A percentile compares a stretch with the other conserved stretches of the same genome.
phyloP scores from a whole-genome alignment of 495 filamentous ascomycete species.

The Zalerion maritima region DNA sequence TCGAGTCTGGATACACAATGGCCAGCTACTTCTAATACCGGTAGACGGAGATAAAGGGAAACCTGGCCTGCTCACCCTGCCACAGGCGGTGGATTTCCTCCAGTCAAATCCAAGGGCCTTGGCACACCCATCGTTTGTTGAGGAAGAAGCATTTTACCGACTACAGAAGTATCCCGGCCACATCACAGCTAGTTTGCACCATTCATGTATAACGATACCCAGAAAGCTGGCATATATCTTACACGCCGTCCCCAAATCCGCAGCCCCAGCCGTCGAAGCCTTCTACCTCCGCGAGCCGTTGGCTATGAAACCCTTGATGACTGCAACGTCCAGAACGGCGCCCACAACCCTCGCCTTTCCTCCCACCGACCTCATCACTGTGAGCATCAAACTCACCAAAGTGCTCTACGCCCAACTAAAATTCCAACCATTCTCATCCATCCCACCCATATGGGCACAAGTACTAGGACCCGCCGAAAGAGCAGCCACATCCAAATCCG shows the following conservation, averaged over 20 bases:
- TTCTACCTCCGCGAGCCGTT: slow-evolving; percentile 89
- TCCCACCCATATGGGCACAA: slow-evolving; percentile 47
- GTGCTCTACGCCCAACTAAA: slow-evolving; percentile 83
- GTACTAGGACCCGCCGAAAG: slow-evolving; percentile 12
- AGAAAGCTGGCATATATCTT: slow-evolving; percentile 72
- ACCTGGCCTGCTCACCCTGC: slow-evolving; percentile 30
- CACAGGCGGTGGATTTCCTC: slow-evolving; percentile 46
- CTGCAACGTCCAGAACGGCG: slow-evolving; percentile 21
- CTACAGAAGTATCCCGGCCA: slow-evolving; percentile 66
- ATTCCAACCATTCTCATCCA: slow-evolving; percentile 69
- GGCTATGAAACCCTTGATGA: slow-evolving; percentile 51
- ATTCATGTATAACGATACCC: slow-evolving; percentile 55
- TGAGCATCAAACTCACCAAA: slow-evolving; percentile 69
- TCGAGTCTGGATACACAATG: slow-evolving; percentile 68
- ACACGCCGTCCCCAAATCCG: slow-evolving; percentile 51
- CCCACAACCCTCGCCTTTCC: slow-evolving; percentile 45
- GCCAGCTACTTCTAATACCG: slow-evolving; percentile 62
- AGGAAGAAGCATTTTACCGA: slow-evolving; percentile 83
- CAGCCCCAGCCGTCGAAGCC: slow-evolving; percentile 73
- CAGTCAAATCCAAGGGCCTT: slow-evolving; percentile 33
- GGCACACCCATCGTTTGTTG: slow-evolving; percentile 51
- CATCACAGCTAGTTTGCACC: slow-evolving; percentile 56
- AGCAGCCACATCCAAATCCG: slow-evolving; percentile 1
- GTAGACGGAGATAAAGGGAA: slow-evolving; percentile 14
- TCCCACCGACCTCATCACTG: slow-evolving; percentile 62